Evolutionary conservation across 2,329 filamentous ascomycete genomes (phyloP).

Genomic region (Neofusicoccum umdonicola): DNA sequence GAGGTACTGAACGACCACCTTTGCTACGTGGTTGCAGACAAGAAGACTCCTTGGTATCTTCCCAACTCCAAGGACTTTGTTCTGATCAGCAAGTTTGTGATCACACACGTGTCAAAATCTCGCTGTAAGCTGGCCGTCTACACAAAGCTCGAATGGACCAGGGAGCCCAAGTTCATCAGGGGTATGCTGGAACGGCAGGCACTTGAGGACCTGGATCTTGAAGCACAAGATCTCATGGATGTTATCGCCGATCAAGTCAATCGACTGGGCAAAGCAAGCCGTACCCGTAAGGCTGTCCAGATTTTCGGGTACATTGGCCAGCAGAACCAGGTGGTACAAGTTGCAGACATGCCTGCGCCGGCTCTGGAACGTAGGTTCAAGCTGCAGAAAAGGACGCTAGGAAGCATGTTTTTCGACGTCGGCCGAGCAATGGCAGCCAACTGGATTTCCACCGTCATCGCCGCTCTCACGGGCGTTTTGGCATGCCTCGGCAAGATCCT

Average conservation of each 20-base stretch:
- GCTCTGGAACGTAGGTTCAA: constrained; percentile 39
- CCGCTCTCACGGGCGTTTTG: constrained; percentile 68
- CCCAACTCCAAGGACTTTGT: constrained; percentile 77
- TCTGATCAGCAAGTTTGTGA: constrained; percentile 84
- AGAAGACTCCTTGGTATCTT: constrained; percentile 74
- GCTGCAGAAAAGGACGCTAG: constrained; percentile 56
- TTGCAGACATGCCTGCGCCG: constrained; percentile 37
- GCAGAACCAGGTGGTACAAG: constrained; percentile 59
- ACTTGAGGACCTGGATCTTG: constrained; percentile 68
- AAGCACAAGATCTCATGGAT: constrained; percentile 72
- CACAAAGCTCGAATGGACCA: constrained; percentile 83
- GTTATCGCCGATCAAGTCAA: constrained; percentile 75
- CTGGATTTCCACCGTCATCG: constrained; percentile 70
- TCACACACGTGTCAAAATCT: constrained; percentile 88
- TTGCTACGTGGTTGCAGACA: constrained; percentile 66
- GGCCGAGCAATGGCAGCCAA: constrained; percentile 6
- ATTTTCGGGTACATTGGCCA: constrained; percentile 76
- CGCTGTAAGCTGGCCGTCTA: constrained; percentile 89
- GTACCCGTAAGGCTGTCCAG: constrained; percentile 73
- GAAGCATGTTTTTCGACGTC: constrained; percentile 26
- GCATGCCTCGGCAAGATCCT: constrained; percentile 65
- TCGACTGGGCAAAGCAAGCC: constrained; percentile 68
- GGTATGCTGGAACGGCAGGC: constrained; percentile 58
- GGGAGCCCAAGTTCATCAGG: constrained; percentile 39
- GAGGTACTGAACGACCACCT: constrained; percentile 61